Evolutionary conservation across 306 rosid species (phyloP), one percentile per base, ranked within the genome.

Genomic region (Fragaria iinumae): DNA sequence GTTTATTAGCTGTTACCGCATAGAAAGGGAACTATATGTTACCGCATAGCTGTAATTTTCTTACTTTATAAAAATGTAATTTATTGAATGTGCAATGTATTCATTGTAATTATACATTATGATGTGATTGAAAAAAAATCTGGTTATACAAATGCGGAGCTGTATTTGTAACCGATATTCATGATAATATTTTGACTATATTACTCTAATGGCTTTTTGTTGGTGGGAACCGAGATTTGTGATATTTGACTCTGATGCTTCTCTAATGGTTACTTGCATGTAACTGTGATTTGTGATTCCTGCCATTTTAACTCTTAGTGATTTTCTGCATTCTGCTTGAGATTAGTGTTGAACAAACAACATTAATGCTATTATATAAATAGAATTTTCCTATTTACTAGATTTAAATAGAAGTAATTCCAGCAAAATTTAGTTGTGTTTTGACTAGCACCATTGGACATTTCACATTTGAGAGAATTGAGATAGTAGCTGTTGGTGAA

Each of bases 191-290:
- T 65, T 65, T 65, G 14, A 38, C 47, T 65, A 23, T 8, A 65
- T 34, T 18, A 13, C 1, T 14, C 21, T 32, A 2, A 34, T 63
- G 67, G 9, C 17, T 29, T 36, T 64, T 20, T 36, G 69, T 36
- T 65, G 25, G 23, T 65, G n/a, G 69, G 69, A 56, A 73, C 67
- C 25, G 41, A 73, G 47, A 56, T 56, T 39, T 56, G 25, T 73
- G 68, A 39, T 38, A 57, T 25, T 18, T 71, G 45, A 50, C 75
- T 47, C 25, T 70, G 16, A 13, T 69, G n/a, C 45, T 34, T 64
- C 12, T 34, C 45, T 36, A 63, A 7, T 29, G 43, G 14, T 0
- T 63, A 13, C 14, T 32, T 32, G 14, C 11, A 29, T 14, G 66
- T 60, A 60, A 60, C 68, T 63, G 11, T 27, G 3, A 63, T 63